Conservation (phyloP, 129 eudicot species). For the Dittrichia graveolens region DNA sequence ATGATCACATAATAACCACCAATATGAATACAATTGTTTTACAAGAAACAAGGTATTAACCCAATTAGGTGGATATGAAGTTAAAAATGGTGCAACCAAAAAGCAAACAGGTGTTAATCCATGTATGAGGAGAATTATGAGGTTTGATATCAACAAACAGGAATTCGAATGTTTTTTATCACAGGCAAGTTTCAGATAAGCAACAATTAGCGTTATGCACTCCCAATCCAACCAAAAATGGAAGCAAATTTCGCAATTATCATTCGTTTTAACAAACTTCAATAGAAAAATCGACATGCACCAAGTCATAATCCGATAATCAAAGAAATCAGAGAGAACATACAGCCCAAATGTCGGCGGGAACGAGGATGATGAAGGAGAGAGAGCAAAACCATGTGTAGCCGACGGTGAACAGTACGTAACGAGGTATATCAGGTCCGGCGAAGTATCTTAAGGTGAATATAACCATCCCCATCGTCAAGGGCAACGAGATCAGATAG, state of each 20-base stretch:
- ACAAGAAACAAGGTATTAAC: background rate
- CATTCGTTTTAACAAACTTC: constrained; percentile 5
- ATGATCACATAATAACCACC: constrained; percentile 15
- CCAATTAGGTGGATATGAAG: too few species aligned
- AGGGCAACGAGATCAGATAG: constrained; percentile 66
- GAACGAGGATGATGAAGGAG: constrained; percentile 76
- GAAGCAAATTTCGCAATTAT: background rate
- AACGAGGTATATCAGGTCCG: constrained; percentile 76
- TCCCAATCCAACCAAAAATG: constrained; percentile 8
- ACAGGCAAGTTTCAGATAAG: constrained; percentile 1
- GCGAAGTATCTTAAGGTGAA: constrained; percentile 72
- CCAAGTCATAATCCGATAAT: background rate
- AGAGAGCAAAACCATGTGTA: constrained; percentile 85
- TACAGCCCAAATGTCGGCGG: constrained; percentile 89
- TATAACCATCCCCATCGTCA: constrained; percentile 79
- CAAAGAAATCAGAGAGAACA: background rate
- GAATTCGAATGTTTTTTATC: background rate
- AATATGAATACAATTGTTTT: background rate
- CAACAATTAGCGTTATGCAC: constrained; percentile 12
- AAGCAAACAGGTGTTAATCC: too few species aligned
- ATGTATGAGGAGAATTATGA: background rate
- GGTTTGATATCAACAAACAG: background rate
- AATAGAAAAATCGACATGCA: background rate
- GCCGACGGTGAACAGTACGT: constrained; percentile 73
- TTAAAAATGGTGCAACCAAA: background rate